These are phyloP conservation scores for Sclerotinia borealis DNA, from an alignment of 2,329 filamentous ascomycete genomes.

Conservation along the genomic window DNA sequence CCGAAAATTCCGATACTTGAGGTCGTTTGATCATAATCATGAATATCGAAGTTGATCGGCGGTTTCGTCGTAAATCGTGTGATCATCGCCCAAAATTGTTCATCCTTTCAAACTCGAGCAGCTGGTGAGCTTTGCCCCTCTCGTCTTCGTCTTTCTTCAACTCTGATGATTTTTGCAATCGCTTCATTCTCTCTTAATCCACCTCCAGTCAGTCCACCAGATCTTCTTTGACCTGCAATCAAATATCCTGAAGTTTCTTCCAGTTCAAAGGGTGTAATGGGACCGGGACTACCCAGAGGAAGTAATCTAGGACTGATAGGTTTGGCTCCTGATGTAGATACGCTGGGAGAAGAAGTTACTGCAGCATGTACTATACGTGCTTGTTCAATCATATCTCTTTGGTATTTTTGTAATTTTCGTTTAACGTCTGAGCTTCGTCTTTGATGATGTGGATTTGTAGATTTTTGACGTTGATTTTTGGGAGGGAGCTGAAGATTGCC, in stretches of 20 bases:
- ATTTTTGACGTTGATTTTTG: constrained; percentile 25
- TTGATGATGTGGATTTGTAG: constrained; percentile 33
- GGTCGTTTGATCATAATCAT: not conserved
- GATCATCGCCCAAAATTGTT: not conserved
- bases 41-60: not conserved
- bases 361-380: constrained; percentile 40
- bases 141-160: constrained; percentile 9
- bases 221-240: constrained; percentile 17
- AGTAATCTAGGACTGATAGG: constrained; percentile 45
- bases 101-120: not conserved
- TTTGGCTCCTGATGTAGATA: constrained; percentile 31
- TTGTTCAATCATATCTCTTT: constrained; percentile 55
- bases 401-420: constrained; percentile 50
- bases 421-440: constrained; percentile 44
- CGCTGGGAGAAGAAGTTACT: constrained; percentile 26
- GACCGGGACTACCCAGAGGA: constrained; percentile 52
- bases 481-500: constrained; percentile 26
- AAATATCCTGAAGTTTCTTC: constrained; percentile 34
- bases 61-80: not conserved
- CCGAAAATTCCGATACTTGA: not conserved
- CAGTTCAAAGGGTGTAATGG: constrained; percentile 56
- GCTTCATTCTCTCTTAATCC: constrained; percentile 11
- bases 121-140: constrained; percentile 10
- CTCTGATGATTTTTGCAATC: constrained; percentile 5
- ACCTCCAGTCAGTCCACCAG: not conserved